A percentile compares a stretch with the other conserved stretches of the same genome.
phyloP scores from a whole-genome alignment of 2,329 filamentous ascomycete genomes.

The Bisporella sp. region DNA sequence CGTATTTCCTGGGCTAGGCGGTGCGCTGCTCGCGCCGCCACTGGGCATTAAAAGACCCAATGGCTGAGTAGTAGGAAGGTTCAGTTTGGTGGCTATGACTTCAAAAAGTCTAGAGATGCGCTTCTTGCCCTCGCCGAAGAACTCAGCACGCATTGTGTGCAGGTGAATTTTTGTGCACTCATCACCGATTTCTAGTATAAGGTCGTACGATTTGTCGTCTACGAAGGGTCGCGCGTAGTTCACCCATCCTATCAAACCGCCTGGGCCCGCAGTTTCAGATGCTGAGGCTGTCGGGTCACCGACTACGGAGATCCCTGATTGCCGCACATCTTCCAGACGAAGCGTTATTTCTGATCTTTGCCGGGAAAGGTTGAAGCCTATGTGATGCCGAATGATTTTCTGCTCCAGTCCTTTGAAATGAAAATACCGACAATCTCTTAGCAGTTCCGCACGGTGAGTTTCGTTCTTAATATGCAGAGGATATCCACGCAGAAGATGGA shows the following conservation, averaged over 20 bases:
- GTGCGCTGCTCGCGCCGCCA: constrained; percentile 53
- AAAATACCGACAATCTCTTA: constrained; percentile 87
- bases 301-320: constrained; percentile 68
- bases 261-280: not conserved
- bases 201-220: constrained; percentile 65
- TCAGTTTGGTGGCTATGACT: constrained; percentile 75
- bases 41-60: constrained; percentile 61
- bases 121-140: constrained; percentile 63
- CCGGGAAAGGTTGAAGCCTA: constrained; percentile 66
- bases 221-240: constrained; percentile 80
- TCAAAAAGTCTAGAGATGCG: constrained; percentile 69
- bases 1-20: constrained; percentile 61
- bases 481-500: constrained; percentile 80
- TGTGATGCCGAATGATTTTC: constrained; percentile 68
- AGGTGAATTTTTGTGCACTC: constrained; percentile 56
- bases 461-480: constrained; percentile 70
- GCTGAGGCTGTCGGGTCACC: constrained; percentile 35
- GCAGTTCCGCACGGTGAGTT: constrained; percentile 66
- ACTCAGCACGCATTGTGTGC: constrained; percentile 54
- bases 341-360: constrained; percentile 69
- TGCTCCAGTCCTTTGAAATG: constrained; percentile 91
- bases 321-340: constrained; percentile 79
- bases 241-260: constrained; percentile 46
- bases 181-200: constrained; percentile 73
- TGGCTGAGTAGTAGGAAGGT: constrained; percentile 54